Evolutionary conservation across 306 rosid genomes (phyloP).

Genomic region (Cucurbita argyrosperma): DNA sequence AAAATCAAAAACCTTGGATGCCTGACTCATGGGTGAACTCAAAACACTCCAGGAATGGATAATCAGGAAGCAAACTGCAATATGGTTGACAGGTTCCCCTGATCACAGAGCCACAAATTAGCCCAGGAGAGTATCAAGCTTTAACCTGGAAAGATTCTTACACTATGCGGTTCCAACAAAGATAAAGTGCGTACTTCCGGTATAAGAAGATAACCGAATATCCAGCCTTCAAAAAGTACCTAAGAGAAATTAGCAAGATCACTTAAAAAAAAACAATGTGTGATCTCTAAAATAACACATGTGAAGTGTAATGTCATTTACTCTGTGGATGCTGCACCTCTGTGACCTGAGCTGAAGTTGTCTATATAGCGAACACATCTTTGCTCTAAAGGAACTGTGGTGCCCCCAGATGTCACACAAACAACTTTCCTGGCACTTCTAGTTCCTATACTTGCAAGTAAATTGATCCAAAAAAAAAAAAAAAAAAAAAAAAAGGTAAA

Average conservation of each 20-base stretch:
- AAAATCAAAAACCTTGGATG: conserved; percentile 38
- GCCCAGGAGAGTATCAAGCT: background rate
- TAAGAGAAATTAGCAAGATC: conserved; percentile 17
- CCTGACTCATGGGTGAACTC: conserved; percentile 27
- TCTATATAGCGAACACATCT: conserved; percentile 80
- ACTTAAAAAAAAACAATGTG: background rate
- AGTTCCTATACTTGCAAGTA: conserved; percentile 14
- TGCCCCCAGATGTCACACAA: conserved; percentile 92
- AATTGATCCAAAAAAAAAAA: background rate
- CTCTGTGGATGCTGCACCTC: conserved; percentile 98
- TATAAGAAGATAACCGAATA: conserved; percentile 78
- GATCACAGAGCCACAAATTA: conserved; percentile 12
- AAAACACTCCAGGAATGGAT: conserved; percentile 83
- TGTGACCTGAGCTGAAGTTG: conserved; percentile 93
- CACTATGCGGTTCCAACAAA: background rate
- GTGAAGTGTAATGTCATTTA: conserved; percentile 18
- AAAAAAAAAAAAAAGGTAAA: background rate
- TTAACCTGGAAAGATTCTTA: background rate
- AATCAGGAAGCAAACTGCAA: conserved; percentile 76
- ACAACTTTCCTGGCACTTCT: conserved; percentile 45
- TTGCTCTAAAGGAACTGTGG: conserved; percentile 91
- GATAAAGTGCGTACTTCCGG: conserved; percentile 29
- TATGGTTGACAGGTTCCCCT: conserved; percentile 88
- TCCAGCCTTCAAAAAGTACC: conserved; percentile 83
- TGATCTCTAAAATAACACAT: background rate